Evolutionary conservation across 805 yeast genomes (phyloP).

Genomic region (Schwanniomyces vanrijiae): DNA sequence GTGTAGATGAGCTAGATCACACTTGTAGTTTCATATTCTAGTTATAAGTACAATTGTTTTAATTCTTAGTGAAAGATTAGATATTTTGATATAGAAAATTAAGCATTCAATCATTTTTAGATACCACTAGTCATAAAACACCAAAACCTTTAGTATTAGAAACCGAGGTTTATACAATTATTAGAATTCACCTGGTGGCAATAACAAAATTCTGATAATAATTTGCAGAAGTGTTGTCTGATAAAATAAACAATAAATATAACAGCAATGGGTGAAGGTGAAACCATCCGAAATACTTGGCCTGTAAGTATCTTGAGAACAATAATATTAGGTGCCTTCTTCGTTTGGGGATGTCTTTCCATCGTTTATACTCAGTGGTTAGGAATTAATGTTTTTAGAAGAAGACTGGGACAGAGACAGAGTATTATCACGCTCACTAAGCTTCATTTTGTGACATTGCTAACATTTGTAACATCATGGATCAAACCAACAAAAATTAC

Average conservation of each 20-base stretch:
- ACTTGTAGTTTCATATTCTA: background rate
- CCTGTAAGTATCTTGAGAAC: conserved; percentile 22
- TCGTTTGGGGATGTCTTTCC: conserved; percentile 32
- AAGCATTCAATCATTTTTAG: background rate
- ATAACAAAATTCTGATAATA: too few species aligned
- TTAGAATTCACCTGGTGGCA: background rate
- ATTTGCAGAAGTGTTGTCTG: too few species aligned
- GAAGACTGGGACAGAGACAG: conserved; percentile 35
- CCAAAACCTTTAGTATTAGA: background rate
- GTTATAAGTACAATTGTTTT: too few species aligned
- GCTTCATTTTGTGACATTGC: conserved; percentile 52
- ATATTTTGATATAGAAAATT: background rate
- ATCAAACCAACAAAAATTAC: conserved; percentile 54
- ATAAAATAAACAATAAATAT: too few species aligned
- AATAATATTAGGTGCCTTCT: conserved; percentile 17
- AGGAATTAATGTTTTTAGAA: conserved; percentile 29
- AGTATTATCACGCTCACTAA: conserved; percentile 55
- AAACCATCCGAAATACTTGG: conserved; percentile 10
- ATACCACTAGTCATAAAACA: background rate
- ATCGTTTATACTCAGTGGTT: conserved; percentile 48
- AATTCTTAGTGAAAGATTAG: background rate
- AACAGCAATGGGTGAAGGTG: background rate
- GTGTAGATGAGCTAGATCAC: too few species aligned
- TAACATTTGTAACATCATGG: conserved; percentile 50
- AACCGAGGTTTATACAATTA: background rate